Evolutionary conservation across 768 basidiomycete species (phyloP), one percentile per base, ranked within the genome.

Genomic region (Candolleomyces aberdarensis): DNA sequence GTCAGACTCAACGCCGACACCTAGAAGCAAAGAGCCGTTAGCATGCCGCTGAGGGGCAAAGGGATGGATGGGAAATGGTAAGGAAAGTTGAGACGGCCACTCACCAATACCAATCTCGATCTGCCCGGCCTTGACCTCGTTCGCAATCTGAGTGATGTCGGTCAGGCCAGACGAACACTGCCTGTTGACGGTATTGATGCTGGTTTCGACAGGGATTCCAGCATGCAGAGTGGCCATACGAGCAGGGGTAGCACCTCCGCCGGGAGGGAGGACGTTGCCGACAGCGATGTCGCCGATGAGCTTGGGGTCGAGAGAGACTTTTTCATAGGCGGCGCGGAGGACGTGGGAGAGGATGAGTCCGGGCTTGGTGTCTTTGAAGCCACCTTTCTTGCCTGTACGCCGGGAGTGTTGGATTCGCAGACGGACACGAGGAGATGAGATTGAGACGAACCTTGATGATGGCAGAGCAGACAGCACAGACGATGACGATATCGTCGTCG

Each of bases 1-100:
- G 91, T 90, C 95, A 97, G 87, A 89, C 76, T 96, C 94, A 17
- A 92, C 91, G 61, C 93, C 94, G 47, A 91, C 87, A 71, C 89
- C 89, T 91, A 60, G n/a, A n/a, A n/a, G n/a, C n/a, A n/a, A 43
- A 51, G 46, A 55, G 31, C 43, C 49, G 50, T 22, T 32, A 26
- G 10, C 14, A 60, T 58, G 10, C 47, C 56, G 53, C 15, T 55
- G 44, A 46, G 56, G n/a, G n/a, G n/a, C n/a, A 5, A 57, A 26
- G 31, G 57, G 50, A 13, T n/a, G 47, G 46, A 55, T 48, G 22
- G 32, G 11, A 47, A n/a, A n/a, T n/a, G n/a, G n/a, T n/a, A n/a
- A n/a, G n/a, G n/a, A n/a, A n/a, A n/a, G n/a, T n/a, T n/a, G n/a
- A n/a, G n/a, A n/a, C n/a, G n/a, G n/a, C 15, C 15, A 74, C 85